These are phyloP conservation scores for Uromyces viciae-fabae DNA, from an alignment of 1,284 basidiomycete species.

Conservation along the genomic window DNA sequence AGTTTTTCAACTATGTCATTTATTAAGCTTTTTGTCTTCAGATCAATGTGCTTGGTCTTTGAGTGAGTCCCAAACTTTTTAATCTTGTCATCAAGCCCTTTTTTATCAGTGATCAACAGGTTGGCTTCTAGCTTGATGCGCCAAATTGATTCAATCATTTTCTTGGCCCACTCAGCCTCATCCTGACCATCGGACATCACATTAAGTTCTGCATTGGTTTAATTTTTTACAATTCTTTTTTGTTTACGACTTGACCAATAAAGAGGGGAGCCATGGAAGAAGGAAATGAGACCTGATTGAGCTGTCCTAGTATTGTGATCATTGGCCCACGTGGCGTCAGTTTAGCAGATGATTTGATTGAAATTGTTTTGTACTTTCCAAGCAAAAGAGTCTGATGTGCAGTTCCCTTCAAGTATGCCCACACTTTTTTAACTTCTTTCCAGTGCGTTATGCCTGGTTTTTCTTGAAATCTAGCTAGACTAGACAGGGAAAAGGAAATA, in stretches of 20 bases:
- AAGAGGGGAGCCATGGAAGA: not conserved
- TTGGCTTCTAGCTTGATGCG: not conserved
- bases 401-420: not conserved
- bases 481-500: too few species aligned
- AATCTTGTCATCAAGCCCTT: not conserved
- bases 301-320: not conserved
- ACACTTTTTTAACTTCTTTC: too few species aligned
- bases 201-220: not conserved
- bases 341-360: not conserved
- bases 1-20: not conserved
- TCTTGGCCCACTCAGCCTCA: not conserved
- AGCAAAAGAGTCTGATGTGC: not conserved
- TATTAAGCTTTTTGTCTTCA: not conserved
- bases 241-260: not conserved
- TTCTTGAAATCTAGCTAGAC: too few species aligned
- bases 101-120: not conserved
- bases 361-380: not conserved
- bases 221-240: not conserved
- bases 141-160: not conserved
- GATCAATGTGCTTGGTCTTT: not conserved
- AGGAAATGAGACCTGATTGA: not conserved
- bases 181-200: not conserved
- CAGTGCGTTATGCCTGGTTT: too few species aligned
- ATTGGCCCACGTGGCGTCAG: not conserved
- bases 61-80: not conserved